Evolutionary conservation across 192 early-diverging fungal species (phyloP).

Genomic region (Lobosporangium transversale): DNA sequence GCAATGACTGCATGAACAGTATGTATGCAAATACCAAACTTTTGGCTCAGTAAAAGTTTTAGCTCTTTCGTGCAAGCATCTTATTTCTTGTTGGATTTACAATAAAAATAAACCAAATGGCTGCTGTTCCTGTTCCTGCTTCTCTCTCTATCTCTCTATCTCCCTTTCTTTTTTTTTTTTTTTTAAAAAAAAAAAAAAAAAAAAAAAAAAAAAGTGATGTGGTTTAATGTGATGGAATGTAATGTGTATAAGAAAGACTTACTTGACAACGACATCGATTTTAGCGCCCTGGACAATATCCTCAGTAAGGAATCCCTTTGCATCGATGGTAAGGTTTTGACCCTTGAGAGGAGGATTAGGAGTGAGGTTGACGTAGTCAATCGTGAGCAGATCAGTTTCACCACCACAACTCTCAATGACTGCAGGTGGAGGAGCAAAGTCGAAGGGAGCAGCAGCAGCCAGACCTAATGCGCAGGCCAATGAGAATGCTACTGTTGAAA

Average conservation of each 20-base stretch:
- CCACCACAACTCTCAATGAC: slow-evolving; percentile 31
- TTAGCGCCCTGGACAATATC: slow-evolving; percentile 55
- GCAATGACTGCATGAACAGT: too few relatives aligned
- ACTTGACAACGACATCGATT: slow-evolving; percentile 60
- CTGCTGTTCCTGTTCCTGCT: too few relatives aligned
- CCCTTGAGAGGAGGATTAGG: slow-evolving; percentile 66
- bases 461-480: slow-evolving; percentile 31
- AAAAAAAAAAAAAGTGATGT: neutral
- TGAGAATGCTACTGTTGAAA: slow-evolving; percentile 24
- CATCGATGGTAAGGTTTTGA: slow-evolving; percentile 54
- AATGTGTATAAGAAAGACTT: slow-evolving; percentile 21
- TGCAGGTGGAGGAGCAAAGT: slow-evolving; percentile 3
- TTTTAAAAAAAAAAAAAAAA: neutral
- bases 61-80: too few relatives aligned
- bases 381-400: slow-evolving; percentile 27
- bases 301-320: slow-evolving; percentile 53
- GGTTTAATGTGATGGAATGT: neutral
- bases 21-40: too few relatives aligned
- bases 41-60: too few relatives aligned
- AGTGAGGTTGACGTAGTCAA: slow-evolving; percentile 54
- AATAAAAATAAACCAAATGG: too few relatives aligned
- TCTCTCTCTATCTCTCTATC: neutral
- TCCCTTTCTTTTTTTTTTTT: neutral
- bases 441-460: slow-evolving; percentile 2
- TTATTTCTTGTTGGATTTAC: too few relatives aligned